Evolutionary conservation across 106 monocot genomes (phyloP).

Genomic region (Chionographis japonica): DNA sequence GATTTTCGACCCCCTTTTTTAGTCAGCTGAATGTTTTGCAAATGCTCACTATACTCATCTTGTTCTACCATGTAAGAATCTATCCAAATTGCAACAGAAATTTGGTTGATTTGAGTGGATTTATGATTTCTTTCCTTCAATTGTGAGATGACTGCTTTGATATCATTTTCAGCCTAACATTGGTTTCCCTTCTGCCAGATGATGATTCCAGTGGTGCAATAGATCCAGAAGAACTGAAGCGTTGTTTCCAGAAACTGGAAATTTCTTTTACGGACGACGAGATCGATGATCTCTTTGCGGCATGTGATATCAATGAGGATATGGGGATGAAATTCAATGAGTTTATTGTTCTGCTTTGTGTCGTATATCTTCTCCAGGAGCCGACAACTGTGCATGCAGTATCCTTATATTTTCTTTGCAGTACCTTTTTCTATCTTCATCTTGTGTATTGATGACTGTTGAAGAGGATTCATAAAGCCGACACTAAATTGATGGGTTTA

Average conservation of each 20-base stretch:
- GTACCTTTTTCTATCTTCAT: no score
- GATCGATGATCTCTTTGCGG: constrained; percentile 69
- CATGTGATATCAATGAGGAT: constrained; percentile 70
- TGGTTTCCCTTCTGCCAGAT: constrained; percentile 34
- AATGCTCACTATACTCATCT: no score
- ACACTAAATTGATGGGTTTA: no score
- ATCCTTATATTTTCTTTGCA: constrained; percentile 28
- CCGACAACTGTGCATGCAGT: constrained; percentile 47
- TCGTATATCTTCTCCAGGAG: constrained; percentile 80
- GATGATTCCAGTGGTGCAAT: constrained; percentile 87
- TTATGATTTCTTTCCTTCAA: no score
- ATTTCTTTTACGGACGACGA: constrained; percentile 73
- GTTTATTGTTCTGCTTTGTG: constrained; percentile 92
- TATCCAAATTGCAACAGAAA: no score
- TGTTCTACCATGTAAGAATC: no score
- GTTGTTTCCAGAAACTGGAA: constrained; percentile 74
- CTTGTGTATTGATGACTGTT: no score
- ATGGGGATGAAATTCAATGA: constrained; percentile 95
- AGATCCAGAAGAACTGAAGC: constrained; percentile 72
- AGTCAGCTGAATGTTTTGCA: no score
- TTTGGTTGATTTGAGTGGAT: no score
- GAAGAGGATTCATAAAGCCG: no score
- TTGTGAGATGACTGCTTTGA: no score
- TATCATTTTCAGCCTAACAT: not conserved
- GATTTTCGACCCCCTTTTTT: no score